These are phyloP conservation scores for Vigna mungo DNA, from an alignment of 306 rosid species.

Conservation along the genomic window DNA sequence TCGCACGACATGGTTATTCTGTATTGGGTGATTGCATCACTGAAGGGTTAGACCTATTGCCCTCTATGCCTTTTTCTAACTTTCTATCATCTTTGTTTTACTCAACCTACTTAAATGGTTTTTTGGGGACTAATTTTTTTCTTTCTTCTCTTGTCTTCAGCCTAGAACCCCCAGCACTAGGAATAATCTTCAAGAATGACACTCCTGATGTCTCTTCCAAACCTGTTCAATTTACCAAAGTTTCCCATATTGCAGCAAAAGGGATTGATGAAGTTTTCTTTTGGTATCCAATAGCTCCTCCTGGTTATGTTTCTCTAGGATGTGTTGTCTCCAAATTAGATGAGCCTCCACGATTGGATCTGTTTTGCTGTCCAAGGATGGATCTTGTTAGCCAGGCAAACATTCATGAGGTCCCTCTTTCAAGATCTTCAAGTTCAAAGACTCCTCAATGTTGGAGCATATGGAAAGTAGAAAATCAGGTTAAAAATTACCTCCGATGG, in stretches of 20 bases:
- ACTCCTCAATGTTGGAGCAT: conserved; percentile 95
- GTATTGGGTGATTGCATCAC: conserved; percentile 92
- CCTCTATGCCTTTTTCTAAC: conserved; percentile 6
- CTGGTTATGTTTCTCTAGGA: conserved; percentile 98
- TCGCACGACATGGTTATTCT: conserved; percentile 77
- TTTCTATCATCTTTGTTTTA: conserved; percentile 23
- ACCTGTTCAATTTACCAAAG: conserved; percentile 96
- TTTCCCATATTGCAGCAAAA: conserved; percentile 76
- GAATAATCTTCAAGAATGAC: conserved; percentile 85
- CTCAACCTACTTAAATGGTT: conserved; percentile 17
- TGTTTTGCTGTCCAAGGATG: conserved; percentile 95
- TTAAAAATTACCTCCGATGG: conserved; percentile 39
- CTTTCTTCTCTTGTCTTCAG: conserved; percentile 58
- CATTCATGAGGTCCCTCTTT: conserved; percentile 83
- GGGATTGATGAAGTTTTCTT: conserved; percentile 91
- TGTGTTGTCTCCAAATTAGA: conserved; percentile 83
- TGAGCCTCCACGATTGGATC: conserved; percentile 74
- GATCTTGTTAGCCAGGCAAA: conserved; percentile 95
- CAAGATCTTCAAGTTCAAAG: conserved; percentile 81
- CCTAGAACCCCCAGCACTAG: conserved; percentile 94
- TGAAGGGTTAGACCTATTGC: conserved; percentile 80
- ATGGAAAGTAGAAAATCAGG: conserved; percentile 98
- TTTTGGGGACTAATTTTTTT: conserved; percentile 35
- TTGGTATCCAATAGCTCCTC: conserved; percentile 98
- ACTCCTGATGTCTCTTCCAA: conserved; percentile 81